Evolutionary conservation across 495 filamentous ascomycete genomes (phyloP), one percentile per base, ranked within the genome.

Genomic region (Neurospora hispaniola): DNA sequence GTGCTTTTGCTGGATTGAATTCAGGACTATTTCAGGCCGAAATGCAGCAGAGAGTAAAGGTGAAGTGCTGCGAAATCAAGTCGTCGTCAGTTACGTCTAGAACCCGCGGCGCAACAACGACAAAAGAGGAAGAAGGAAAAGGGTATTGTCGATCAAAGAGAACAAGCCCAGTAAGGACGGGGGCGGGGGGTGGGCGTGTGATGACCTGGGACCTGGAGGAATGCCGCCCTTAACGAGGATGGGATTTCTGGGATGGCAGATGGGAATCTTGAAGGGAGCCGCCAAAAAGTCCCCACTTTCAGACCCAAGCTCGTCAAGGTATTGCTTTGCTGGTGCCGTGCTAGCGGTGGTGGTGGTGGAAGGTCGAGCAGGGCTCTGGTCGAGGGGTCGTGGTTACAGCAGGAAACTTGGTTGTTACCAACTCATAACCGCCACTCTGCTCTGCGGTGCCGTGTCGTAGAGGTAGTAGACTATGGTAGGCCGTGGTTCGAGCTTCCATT

Each of bases 221-320:
- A 66, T 38, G 27, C 23, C 16, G 43, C 44, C 68, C 74, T 71
- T 72, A 70, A 71, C 76, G 74, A 76, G 72, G 72, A 80, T 80
- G 78, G 78, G 78, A 79, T 78, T 80, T 77, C 74, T 70, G 59
- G 54, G 59, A 35, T 41, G 41, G 41, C 38, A 38, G 42, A 74
- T 74, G 73, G 73, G 73, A 74, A 74, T 74, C 70, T 74, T n/a
- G 40, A 44, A 23, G 39, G 18, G 54, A 66, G 54, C 14, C 7
- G 23, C 14, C 54, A 12, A 35, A 23, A 62, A 62, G 54, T 66
- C 48, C 72, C 69, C 72, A 39, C 72, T 23, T 31, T 54, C 70
- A 71, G 43, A 41, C 39, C 31, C 72, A 42, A 69, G 12, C 4
- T 5, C 6, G 6, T 38, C 7, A 39, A 8, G 5, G 43, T 35